These are phyloP conservation scores for Aspergillus sclerotioniger DNA, from an alignment of 495 filamentous ascomycete genomes.

Conservation along the genomic window DNA sequence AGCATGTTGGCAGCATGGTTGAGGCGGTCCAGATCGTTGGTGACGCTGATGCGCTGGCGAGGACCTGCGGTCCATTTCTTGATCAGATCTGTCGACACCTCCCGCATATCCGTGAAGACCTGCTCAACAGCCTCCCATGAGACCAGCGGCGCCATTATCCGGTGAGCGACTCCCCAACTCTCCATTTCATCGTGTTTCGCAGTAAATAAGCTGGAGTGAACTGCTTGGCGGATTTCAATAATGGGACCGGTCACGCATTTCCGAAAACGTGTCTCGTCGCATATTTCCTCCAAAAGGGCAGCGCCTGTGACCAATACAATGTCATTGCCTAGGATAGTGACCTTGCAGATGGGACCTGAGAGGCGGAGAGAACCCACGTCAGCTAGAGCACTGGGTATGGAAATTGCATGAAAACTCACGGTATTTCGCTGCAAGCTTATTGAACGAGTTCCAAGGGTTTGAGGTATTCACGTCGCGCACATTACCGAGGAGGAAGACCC, in stretches of 20 bases:
- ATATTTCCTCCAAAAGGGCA: constrained; percentile 65
- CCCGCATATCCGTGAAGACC: constrained; percentile 57
- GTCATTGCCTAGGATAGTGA: constrained; percentile 53
- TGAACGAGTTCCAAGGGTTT: constrained; percentile 62
- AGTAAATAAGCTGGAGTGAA: constrained; percentile 73
- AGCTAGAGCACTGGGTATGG: neutral
- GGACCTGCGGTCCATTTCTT: constrained; percentile 65
- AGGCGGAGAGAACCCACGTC: neutral
- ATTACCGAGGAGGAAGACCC: constrained; percentile 67
- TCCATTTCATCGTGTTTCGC: constrained; percentile 56
- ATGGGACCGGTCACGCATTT: constrained; percentile 62
- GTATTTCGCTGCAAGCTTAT: constrained; percentile 62
- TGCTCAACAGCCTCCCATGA: constrained; percentile 33
- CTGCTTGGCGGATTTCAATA: constrained; percentile 58
- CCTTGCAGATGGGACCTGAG: constrained; percentile 65
- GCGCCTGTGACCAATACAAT: constrained; percentile 55
- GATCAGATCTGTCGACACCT: constrained; percentile 63
- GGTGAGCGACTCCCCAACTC: constrained; percentile 73
- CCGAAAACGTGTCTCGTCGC: constrained; percentile 67
- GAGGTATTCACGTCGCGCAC: constrained; percentile 59
- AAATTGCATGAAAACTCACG: constrained; percentile 34
- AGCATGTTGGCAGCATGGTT: constrained; percentile 70
- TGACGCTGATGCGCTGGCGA: constrained; percentile 53
- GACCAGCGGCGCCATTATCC: constrained; percentile 54
- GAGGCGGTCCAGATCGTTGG: constrained; percentile 70